These are phyloP conservation scores for Ceratobasidium papillatum DNA, from an alignment of 1,284 basidiomycete species.

Conservation along the genomic window DNA sequence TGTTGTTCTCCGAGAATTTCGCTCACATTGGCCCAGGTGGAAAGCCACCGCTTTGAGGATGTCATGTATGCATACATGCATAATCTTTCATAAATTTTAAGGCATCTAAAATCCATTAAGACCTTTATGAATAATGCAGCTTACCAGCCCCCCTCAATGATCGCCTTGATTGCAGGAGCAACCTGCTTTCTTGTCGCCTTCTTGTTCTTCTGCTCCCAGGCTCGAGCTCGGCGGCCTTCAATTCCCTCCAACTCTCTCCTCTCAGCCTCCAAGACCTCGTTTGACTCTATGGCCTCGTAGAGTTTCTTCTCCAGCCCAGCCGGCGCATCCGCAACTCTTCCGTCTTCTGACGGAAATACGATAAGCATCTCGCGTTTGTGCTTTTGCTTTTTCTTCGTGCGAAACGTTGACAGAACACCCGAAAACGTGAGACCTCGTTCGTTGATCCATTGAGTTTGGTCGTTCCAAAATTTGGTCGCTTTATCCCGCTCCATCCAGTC, in stretches of 20 bases:
- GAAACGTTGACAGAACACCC: conserved; percentile 77
- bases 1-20: too few species aligned
- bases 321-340: conserved; percentile 42
- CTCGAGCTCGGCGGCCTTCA: conserved; percentile 52
- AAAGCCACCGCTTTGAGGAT: too few species aligned
- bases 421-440: conserved; percentile 70
- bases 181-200: conserved; percentile 80
- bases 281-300: conserved; percentile 63
- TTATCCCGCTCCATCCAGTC: conserved; percentile 58
- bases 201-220: conserved; percentile 81
- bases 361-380: conserved; percentile 73
- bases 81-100: background rate
- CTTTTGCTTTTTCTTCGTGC: conserved; percentile 59
- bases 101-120: too few species aligned
- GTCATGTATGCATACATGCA: background rate
- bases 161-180: conserved; percentile 74
- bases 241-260: conserved; percentile 48
- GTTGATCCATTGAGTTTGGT: conserved; percentile 69
- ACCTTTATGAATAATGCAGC: background rate
- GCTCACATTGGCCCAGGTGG: too few species aligned
- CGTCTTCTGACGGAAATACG: conserved; percentile 57
- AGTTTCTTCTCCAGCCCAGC: conserved; percentile 47
- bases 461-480: conserved; percentile 57
- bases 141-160: conserved; percentile 49
- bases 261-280: conserved; percentile 61